Percentiles rank a stretch among this genome's conserved stretches.
Evolutionary conservation across 139 green algal genomes (phyloP).

Genomic region (Edaphochlamys debaryana): DNA sequence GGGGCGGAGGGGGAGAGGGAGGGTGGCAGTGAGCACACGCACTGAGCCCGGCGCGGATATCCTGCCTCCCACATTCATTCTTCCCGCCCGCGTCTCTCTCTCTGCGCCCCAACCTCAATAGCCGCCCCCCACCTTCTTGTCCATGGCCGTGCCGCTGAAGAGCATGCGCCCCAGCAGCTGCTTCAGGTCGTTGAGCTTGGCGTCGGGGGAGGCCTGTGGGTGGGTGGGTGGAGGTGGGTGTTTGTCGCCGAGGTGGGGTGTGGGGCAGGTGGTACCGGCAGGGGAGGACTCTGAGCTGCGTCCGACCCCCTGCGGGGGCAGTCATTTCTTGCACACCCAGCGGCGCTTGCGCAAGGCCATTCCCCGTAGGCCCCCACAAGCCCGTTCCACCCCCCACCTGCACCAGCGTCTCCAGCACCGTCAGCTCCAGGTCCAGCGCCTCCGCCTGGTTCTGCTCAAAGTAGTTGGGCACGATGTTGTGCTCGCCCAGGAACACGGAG

Average conservation of each 20-base stretch:
- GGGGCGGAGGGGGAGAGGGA: not conserved
- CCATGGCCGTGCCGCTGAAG: slow-evolving; percentile 88
- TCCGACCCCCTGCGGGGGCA: no score
- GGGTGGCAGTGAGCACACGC: not conserved
- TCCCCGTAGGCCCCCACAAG: no score
- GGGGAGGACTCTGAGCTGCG: no score
- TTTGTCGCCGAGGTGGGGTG: no score
- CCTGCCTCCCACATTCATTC: no score
- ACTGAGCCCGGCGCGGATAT: no score
- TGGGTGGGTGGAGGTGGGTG: no score
- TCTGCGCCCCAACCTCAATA: not conserved
- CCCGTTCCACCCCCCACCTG: slow-evolving; percentile 74
- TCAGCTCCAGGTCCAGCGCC: slow-evolving; percentile 89
- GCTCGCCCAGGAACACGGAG: slow-evolving; percentile 74
- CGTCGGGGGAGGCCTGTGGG: slow-evolving; percentile 67
- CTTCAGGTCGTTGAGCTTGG: slow-evolving; percentile 94
- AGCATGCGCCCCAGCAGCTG: slow-evolving; percentile 91
- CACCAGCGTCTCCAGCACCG: slow-evolving; percentile 89
- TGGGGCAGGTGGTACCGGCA: no score
- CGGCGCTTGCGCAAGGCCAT: no score
- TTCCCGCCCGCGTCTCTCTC: no score
- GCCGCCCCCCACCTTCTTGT: slow-evolving; percentile 96
- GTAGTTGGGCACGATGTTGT: slow-evolving; percentile 95
- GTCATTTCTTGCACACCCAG: no score
- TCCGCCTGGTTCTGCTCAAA: slow-evolving; percentile 98